These are phyloP conservation scores for Citrus sp. DNA, from an alignment of 345 rosid species.

Conservation along the genomic window DNA sequence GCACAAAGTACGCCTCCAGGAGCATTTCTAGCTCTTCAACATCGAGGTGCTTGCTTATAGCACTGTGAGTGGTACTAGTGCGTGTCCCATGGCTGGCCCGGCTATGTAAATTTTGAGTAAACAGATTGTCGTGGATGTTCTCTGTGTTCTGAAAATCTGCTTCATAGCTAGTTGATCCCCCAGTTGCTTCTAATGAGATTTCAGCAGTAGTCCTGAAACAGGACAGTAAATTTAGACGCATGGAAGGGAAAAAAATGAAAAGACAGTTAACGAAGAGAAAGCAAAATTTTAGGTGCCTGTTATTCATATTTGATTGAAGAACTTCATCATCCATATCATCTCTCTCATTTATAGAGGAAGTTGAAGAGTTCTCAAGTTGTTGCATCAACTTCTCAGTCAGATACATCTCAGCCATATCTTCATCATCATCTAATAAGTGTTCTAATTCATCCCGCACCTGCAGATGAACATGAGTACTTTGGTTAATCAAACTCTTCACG, in stretches of 20 bases:
- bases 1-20: conserved; percentile 94
- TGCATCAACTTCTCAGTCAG: conserved; percentile 72
- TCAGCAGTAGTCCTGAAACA: conserved; percentile 49
- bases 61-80: conserved; percentile 63
- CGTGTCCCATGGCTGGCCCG: conserved; percentile 60
- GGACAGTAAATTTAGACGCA: conserved; percentile 2
- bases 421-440: conserved; percentile 91
- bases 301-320: conserved; percentile 46
- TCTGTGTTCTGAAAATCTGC: conserved; percentile 39
- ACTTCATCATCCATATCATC: conserved; percentile 49
- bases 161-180: conserved; percentile 29
- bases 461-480: background rate
- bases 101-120: conserved; percentile 40
- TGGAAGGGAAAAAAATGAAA: background rate
- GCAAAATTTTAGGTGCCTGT: conserved; percentile 38
- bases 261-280: background rate
- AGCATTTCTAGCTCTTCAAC: conserved; percentile 98
- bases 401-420: conserved; percentile 99
- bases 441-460: conserved; percentile 94
- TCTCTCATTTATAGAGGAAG: conserved; percentile 54
- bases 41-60: conserved; percentile 63
- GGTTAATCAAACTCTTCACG: background rate
- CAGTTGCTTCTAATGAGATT: conserved; percentile 35
- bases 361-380: conserved; percentile 62
- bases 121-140: conserved; percentile 45